phyloP scores from a whole-genome alignment of 441 rosid genomes.

The Euphorbia schlechtendalii region DNA sequence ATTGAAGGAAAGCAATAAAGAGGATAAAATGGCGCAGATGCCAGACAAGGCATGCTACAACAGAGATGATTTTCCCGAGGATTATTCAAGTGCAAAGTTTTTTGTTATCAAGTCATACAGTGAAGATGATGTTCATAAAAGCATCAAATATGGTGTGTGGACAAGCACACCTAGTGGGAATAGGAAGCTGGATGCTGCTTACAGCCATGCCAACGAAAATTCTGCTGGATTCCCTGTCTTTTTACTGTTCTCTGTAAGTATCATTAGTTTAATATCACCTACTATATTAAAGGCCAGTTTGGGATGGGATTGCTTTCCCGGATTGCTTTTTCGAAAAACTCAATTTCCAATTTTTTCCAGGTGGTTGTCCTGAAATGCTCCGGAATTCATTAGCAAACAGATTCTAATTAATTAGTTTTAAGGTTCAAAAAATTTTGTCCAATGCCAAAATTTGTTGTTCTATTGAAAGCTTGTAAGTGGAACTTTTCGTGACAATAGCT shows the following conservation, averaged over 20 bases:
- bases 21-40: slow-evolving; percentile 29
- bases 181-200: slow-evolving; percentile 82
- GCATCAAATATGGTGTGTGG: slow-evolving; percentile 91
- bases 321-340: too few relatives aligned
- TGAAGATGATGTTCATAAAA: slow-evolving; percentile 96
- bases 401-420: too few relatives aligned
- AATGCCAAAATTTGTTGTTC: too few relatives aligned
- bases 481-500: too few relatives aligned
- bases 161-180: slow-evolving; percentile 91
- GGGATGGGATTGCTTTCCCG: too few relatives aligned
- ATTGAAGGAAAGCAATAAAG: slow-evolving; percentile 27
- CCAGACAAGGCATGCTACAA: slow-evolving; percentile 65
- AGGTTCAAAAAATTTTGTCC: too few relatives aligned
- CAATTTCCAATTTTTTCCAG: too few relatives aligned
- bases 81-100: slow-evolving; percentile 62
- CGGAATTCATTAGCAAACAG: too few relatives aligned
- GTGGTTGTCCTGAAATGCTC: too few relatives aligned
- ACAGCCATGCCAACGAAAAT: slow-evolving; percentile 49
- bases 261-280: not conserved
- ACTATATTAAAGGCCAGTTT: not conserved
- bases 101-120: slow-evolving; percentile 91
- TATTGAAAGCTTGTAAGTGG: too few relatives aligned
- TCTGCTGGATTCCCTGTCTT: slow-evolving; percentile 64
- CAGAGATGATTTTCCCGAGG: slow-evolving; percentile 60
- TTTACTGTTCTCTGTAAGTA: slow-evolving; percentile 82